These are phyloP conservation scores for Rauvolfia tetraphylla DNA, from an alignment of 257 asterid genomes.

Conservation along the genomic window DNA sequence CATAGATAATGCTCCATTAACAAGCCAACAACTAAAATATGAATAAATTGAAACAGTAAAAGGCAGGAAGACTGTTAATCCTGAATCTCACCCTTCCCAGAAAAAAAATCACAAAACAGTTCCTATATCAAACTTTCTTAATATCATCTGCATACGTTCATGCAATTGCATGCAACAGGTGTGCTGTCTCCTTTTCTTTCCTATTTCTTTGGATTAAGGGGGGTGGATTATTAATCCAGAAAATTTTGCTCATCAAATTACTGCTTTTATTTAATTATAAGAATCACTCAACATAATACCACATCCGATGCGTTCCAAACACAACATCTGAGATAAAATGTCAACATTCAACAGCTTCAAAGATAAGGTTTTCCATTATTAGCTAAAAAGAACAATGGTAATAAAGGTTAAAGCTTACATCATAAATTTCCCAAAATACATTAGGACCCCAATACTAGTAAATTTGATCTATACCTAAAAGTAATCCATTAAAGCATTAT, in stretches of 20 bases:
- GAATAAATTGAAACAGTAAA: not conserved
- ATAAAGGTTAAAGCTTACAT: not conserved
- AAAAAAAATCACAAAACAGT: not conserved
- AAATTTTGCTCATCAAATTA: not conserved
- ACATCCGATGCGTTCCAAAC: not conserved
- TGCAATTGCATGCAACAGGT: not conserved
- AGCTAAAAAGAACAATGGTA: not conserved
- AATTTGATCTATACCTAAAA: not conserved
- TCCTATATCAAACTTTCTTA: not conserved
- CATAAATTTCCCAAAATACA: not conserved
- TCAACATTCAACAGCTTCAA: not conserved
- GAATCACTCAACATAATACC: not conserved
- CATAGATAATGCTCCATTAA: conserved; percentile 23
- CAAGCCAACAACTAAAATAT: conserved; percentile 5
- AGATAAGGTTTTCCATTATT: not conserved
- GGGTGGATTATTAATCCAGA: not conserved
- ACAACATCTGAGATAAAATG: not conserved
- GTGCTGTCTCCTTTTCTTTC: not conserved
- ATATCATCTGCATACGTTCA: not conserved
- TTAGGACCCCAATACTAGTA: not conserved
- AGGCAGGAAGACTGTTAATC: not conserved
- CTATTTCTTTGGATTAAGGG: not conserved
- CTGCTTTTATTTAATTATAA: not conserved
- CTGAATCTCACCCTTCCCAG: not conserved
- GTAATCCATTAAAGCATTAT: not conserved